Conservation (phyloP, 1,139 yeast genomes). For the Suhomyces choctaworum region DNA sequence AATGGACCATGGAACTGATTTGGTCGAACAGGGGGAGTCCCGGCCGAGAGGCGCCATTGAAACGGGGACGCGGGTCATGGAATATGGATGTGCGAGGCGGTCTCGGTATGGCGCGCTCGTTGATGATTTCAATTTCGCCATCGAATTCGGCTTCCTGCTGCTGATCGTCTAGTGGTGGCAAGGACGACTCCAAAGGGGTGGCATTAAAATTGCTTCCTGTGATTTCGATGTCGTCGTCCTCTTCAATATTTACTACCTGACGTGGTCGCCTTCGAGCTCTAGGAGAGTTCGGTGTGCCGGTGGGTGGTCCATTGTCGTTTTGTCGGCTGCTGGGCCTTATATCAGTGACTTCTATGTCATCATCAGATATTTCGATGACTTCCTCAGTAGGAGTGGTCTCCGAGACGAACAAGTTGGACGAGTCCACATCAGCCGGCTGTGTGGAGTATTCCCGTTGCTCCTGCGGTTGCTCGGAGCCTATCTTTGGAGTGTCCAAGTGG, state of each 20-base stretch:
- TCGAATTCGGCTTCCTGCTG: conserved; percentile 11
- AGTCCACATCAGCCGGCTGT: no score
- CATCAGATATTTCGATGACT: conserved; percentile 15
- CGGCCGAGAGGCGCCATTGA: background rate
- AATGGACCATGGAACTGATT: conserved; percentile 7
- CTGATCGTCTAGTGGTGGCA: background rate
- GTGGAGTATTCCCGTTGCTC: background rate
- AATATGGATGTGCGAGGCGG: conserved; percentile 5
- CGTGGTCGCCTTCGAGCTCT: conserved; percentile 4
- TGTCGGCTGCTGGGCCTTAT: conserved; percentile 2
- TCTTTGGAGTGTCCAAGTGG: conserved; percentile 2
- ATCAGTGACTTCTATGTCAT: conserved; percentile 12
- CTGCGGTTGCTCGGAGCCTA: background rate
- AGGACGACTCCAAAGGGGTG: conserved; percentile 5
- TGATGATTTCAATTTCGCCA: conserved; percentile 32
- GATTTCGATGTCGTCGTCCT: conserved; percentile 20
- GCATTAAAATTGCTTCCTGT: conserved; percentile 19
- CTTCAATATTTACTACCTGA: conserved; percentile 8
- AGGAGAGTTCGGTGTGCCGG: background rate
- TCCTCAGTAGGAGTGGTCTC: conserved; percentile 4
- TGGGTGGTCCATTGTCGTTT: background rate
- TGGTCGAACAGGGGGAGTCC: conserved; percentile 6
- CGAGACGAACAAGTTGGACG: no score
- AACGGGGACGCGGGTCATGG: background rate
- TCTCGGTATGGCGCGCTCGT: conserved; percentile 20